phyloP scores from a whole-genome alignment of 1,139 yeast species.

The Meyerozyma sp. region DNA sequence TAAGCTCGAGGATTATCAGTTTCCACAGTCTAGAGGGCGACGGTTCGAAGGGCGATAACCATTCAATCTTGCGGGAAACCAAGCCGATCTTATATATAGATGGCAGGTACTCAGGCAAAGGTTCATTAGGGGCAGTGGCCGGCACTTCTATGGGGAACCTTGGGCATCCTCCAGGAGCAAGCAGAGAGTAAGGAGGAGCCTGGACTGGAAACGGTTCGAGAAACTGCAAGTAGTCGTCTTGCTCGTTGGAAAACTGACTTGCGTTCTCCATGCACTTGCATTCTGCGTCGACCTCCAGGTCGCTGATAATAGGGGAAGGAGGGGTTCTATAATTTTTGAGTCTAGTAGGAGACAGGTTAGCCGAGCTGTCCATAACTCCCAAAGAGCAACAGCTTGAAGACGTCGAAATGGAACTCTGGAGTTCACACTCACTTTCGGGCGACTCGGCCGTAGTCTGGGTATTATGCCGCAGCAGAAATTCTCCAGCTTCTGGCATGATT shows the following conservation, averaged over 20 bases:
- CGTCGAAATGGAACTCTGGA: background rate
- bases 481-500: background rate
- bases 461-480: background rate
- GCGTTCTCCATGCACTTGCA: background rate
- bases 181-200: conserved; percentile 43
- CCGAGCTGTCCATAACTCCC: background rate
- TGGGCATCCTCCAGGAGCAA: conserved; percentile 48
- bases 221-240: conserved; percentile 16
- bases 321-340: background rate
- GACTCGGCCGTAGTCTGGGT: background rate
- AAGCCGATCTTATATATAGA: conserved; percentile 52
- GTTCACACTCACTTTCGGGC: background rate
- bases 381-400: background rate
- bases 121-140: conserved; percentile 16
- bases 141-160: conserved; percentile 39
- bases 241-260: background rate
- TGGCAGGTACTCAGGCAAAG: conserved; percentile 49
- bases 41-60: conserved; percentile 63
- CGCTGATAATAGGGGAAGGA: background rate
- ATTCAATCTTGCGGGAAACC: conserved; percentile 55
- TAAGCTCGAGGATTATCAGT: conserved; percentile 56
- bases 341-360: background rate
- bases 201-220: conserved; percentile 47
- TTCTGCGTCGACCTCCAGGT: background rate
- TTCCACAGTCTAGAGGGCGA: conserved; percentile 63